Evolutionary conservation across 306 rosid genomes (phyloP), one percentile per base, ranked within the genome.

Genomic region (Ziziphus jujuba): DNA sequence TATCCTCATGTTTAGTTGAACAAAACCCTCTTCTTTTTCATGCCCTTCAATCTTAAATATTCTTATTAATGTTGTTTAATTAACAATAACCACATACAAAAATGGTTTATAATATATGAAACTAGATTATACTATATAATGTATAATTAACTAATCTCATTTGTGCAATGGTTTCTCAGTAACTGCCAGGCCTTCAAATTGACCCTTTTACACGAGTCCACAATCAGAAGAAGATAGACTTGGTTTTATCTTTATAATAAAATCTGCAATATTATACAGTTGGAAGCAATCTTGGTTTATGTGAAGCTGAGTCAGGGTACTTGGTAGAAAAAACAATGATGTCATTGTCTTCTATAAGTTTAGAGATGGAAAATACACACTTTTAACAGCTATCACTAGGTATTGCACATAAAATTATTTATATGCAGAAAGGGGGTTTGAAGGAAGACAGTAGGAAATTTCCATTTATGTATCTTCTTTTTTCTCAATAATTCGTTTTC

Each of bases 261-360:
- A 40, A 28, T 28, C 33, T 28, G 4, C 33, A 61, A 61, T 45
- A 47, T 43, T 34, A 67, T 31, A 28, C 40, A 67, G 52, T 35
- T 12, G 35, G 28, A 65, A 66, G 57, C 57, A 44, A 23, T 59
- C 45, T 60, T 38, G 25, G 51, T 10, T n/a, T 53, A 48, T 60
- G 69, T 57, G 38, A 60, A 74, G 44, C 69, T 67, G 57, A 60
- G 63, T 52, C 5, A 11, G 52, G 58, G 9, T 28, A 17, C 38
- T 66, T 51, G 21, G 13, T 28, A 28, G 4, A 28, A 28, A 28
- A 28, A 28, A 28, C 33, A 28, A 28, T 28, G 33, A 4, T 59
- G 34, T 28, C 55, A 19, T 7, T 19, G 69, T 36, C 62, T 59
- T 50, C 38, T 6, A 9, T 66, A 35, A 28, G n/a, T 49, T 59